Conservation (phyloP, 2,329 filamentous ascomycete genomes). For the Fusarium tupiense region DNA sequence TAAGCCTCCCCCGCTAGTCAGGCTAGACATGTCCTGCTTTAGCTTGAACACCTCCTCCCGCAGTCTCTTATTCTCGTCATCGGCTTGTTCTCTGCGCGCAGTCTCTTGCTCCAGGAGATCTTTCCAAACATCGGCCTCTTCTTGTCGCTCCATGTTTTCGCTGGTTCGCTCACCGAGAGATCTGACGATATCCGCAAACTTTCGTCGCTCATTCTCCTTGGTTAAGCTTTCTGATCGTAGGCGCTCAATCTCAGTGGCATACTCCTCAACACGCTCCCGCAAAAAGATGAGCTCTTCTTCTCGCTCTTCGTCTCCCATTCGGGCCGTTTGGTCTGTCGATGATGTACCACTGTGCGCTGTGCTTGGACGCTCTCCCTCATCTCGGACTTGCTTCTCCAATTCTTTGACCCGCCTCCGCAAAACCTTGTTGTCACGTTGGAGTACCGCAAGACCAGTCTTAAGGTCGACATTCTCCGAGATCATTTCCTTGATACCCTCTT, state of each 20-base stretch:
- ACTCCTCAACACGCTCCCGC: slow-evolving; percentile 85
- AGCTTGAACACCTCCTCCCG: slow-evolving; percentile 85
- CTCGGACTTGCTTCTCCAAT: slow-evolving; percentile 80
- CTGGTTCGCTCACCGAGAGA: slow-evolving; percentile 60
- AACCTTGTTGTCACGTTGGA: slow-evolving; percentile 90
- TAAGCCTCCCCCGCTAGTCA: slow-evolving; percentile 53
- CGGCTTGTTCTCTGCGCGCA: slow-evolving; percentile 85
- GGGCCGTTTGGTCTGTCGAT: slow-evolving; percentile 66
- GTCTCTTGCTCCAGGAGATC: slow-evolving; percentile 94
- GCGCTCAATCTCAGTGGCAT: slow-evolving; percentile 83
- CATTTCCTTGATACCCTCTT: slow-evolving; percentile 97
- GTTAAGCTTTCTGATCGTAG: slow-evolving; percentile 80
- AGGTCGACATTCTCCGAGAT: slow-evolving; percentile 97
- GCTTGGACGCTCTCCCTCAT: slow-evolving; percentile 70
- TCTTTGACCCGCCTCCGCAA: slow-evolving; percentile 85
- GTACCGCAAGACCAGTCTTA: slow-evolving; percentile 86
- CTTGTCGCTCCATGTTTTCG: slow-evolving; percentile 63
- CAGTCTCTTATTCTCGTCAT: slow-evolving; percentile 86
- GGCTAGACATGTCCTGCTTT: slow-evolving; percentile 63
- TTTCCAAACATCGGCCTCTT: slow-evolving; percentile 88
- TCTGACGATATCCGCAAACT: slow-evolving; percentile 81
- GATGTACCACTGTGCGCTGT: slow-evolving; percentile 67
- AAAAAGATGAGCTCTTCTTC: slow-evolving; percentile 89
- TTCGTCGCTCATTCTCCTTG: slow-evolving; percentile 86
- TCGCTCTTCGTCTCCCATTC: slow-evolving; percentile 70